Conservation (phyloP, 768 basidiomycete species). For the Mycena rebaudengoi region DNA sequence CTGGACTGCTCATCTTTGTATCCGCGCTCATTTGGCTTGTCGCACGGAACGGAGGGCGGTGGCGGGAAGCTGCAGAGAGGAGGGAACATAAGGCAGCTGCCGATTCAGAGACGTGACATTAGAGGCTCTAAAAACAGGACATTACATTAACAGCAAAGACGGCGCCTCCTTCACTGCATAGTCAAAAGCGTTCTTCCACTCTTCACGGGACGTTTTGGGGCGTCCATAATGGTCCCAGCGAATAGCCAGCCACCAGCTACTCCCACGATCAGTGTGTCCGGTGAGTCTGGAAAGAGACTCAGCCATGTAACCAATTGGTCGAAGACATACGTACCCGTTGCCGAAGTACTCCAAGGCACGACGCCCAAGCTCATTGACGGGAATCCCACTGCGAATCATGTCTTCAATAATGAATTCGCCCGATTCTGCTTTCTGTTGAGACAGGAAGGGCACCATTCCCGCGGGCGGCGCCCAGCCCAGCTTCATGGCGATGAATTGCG, state of each 20-base stretch:
- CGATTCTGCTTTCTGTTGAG: not conserved
- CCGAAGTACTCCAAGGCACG: not conserved
- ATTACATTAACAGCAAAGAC: no score
- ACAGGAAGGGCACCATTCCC: not conserved
- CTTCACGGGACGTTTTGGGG: no score
- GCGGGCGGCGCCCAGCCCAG: not conserved
- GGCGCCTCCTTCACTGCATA: no score
- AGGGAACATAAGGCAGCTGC: slow-evolving; percentile 39
- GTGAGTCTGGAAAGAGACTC: not conserved
- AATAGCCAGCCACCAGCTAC: no score
- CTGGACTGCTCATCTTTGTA: slow-evolving; percentile 56
- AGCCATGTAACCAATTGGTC: not conserved
- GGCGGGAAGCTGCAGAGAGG: slow-evolving; percentile 62
- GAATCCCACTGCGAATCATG: not conserved
- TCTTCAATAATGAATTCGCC: not conserved
- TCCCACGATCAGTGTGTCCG: no score
- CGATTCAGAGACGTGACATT: no score
- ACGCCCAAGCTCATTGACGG: not conserved
- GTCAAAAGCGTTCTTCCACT: no score
- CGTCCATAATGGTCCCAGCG: no score
- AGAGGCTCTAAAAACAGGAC: no score
- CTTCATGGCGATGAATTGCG: not conserved
- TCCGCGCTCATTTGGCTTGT: slow-evolving; percentile 69
- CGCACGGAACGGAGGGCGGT: slow-evolving; percentile 62
- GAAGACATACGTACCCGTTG: not conserved